Evolutionary conservation across 108 stramenopile genomes (phyloP).

Genomic region (Pseudonitzschia pungens): DNA sequence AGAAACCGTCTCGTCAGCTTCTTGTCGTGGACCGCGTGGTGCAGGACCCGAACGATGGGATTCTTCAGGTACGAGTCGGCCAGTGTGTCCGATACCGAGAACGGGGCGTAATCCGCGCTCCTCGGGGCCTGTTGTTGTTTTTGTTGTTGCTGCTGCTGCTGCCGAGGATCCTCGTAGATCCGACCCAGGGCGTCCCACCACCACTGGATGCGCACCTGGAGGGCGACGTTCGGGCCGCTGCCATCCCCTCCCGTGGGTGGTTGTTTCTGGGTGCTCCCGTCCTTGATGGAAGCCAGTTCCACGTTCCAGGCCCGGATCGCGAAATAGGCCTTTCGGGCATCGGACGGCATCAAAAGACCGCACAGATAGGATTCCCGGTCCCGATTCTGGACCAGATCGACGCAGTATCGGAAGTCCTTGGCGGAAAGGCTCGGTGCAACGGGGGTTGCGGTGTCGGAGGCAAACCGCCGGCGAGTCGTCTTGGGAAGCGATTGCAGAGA

Average conservation of each 20-base stretch:
- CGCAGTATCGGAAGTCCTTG: slow-evolving; percentile 69
- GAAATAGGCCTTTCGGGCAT: slow-evolving; percentile 60
- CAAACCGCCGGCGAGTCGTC: not conserved
- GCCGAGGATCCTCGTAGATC: slow-evolving; percentile 38
- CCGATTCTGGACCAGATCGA: slow-evolving; percentile 69
- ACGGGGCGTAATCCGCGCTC: not conserved
- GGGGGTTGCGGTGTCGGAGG: not conserved
- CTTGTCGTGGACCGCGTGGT: slow-evolving; percentile 48
- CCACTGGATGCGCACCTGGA: slow-evolving; percentile 75
- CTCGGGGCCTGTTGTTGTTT: not conserved
- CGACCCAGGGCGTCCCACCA: slow-evolving; percentile 70
- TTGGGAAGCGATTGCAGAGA: not conserved
- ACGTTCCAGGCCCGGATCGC: slow-evolving; percentile 81
- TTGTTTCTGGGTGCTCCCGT: slow-evolving; percentile 28
- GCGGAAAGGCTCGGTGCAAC: not conserved
- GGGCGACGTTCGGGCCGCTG: slow-evolving; percentile 38
- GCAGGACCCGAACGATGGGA: slow-evolving; percentile 64
- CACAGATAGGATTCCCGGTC: slow-evolving; percentile 80
- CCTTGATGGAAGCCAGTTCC: slow-evolving; percentile 77
- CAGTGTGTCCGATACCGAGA: slow-evolving; percentile 15
- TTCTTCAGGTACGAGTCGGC: slow-evolving; percentile 52
- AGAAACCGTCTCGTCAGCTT: slow-evolving; percentile 69
- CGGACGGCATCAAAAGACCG: slow-evolving; percentile 72
- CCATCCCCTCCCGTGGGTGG: not conserved
- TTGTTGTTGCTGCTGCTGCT: not conserved